Evolutionary conservation across 768 basidiomycete species (phyloP).

Genomic region (Xanthoconium stramineum): DNA sequence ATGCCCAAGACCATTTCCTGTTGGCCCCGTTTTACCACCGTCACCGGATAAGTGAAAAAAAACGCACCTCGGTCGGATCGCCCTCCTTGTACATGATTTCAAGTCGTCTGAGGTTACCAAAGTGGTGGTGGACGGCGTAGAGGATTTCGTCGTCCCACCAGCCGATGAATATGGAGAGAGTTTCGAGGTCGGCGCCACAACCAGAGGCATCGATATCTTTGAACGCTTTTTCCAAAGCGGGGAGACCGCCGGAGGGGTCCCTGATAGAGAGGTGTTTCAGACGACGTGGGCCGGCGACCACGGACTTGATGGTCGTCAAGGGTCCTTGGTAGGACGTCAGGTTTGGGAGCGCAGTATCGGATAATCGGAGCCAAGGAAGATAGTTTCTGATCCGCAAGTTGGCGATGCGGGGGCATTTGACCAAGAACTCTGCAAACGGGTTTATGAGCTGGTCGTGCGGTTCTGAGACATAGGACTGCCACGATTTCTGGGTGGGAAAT

Average conservation of each 20-base stretch:
- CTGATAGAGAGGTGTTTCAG: conserved; percentile 23
- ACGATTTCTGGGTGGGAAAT: conserved; percentile 29
- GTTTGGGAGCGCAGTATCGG: conserved; percentile 19
- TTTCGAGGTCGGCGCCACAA: conserved; percentile 24
- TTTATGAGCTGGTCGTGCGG: conserved; percentile 27
- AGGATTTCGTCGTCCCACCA: conserved; percentile 48
- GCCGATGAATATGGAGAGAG: conserved; percentile 34
- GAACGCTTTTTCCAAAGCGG: conserved; percentile 25
- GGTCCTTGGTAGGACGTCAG: conserved; percentile 23
- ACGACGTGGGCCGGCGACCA: conserved; percentile 20
- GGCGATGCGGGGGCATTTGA: conserved; percentile 21
- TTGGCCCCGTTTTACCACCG: not conserved
- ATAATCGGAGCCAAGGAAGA: conserved; percentile 23
- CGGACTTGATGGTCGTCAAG: conserved; percentile 25
- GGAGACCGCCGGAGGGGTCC: conserved; percentile 20
- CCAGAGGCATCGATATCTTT: conserved; percentile 22
- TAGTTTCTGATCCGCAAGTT: conserved; percentile 26
- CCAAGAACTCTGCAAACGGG: conserved; percentile 25
- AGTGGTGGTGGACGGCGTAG: conserved; percentile 39
- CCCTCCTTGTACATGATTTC: conserved; percentile 39
- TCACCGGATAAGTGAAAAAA: not conserved
- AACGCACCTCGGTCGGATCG: conserved; percentile 41
- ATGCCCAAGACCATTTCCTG: conserved; percentile 41
- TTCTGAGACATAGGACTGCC: conserved; percentile 27
- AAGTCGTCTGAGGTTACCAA: conserved; percentile 35